Conservation (phyloP, 78 protist genomes). For the Chrysochromulina parva region DNA sequence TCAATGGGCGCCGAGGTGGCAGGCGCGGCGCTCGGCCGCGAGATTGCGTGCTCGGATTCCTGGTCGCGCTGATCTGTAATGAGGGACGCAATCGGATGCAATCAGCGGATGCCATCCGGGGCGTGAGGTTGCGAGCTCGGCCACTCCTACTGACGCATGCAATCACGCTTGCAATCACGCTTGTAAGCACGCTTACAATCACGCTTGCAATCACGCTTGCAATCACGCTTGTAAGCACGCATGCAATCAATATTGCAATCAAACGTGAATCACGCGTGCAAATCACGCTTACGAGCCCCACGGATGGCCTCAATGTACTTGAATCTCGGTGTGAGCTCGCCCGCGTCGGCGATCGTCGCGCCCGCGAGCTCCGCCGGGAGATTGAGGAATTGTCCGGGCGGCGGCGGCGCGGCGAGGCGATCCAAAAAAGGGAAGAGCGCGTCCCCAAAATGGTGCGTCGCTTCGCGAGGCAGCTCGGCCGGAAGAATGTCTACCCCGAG, state of each 20-base stretch:
- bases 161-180: too few relatives aligned
- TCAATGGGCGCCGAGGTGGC: neutral
- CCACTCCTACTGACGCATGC: too few relatives aligned
- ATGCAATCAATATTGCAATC: too few relatives aligned
- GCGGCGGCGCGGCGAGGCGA: constrained; percentile 18
- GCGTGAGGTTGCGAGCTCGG: too few relatives aligned
- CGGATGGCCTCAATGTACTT: constrained; percentile 73
- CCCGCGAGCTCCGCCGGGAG: neutral
- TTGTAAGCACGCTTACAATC: too few relatives aligned
- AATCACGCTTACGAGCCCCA: neutral
- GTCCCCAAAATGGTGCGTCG: constrained; percentile 80
- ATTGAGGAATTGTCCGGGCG: neutral
- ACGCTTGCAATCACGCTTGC: too few relatives aligned
- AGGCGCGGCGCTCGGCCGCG: neutral
- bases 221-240: too few relatives aligned
- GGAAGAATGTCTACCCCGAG: constrained; percentile 89
- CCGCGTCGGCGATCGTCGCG: constrained; percentile 61
- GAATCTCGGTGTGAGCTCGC: constrained; percentile 68
- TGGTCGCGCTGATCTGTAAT: neutral
- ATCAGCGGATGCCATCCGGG: too few relatives aligned
- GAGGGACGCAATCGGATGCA: too few relatives aligned
- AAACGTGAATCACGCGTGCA: too few relatives aligned
- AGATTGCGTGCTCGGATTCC: neutral
- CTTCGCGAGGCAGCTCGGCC: constrained; percentile 88
- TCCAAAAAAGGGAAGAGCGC: constrained; percentile 58